Evolutionary conservation across 2,329 filamentous ascomycete genomes (phyloP).

Genomic region (Acarospora socialis): DNA sequence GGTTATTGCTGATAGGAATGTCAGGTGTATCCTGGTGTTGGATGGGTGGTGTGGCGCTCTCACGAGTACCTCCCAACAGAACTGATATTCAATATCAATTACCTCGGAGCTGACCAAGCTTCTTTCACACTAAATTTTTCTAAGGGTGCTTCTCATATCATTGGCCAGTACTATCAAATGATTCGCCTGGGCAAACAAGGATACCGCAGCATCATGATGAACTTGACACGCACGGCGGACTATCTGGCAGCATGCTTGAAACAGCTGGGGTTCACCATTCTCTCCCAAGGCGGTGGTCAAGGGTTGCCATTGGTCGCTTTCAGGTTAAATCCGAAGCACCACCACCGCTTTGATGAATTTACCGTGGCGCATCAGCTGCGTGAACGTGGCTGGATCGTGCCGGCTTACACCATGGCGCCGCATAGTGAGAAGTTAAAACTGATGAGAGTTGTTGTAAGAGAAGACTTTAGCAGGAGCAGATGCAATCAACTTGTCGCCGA

Average conservation of each 20-base stretch:
- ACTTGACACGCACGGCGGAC: slow-evolving; percentile 78
- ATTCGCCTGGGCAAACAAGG: slow-evolving; percentile 88
- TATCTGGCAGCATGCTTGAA: slow-evolving; percentile 65
- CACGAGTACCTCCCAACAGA: slow-evolving; percentile 76
- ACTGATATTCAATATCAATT: slow-evolving; percentile 98
- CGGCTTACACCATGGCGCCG: slow-evolving; percentile 94
- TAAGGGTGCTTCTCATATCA: slow-evolving; percentile 86
- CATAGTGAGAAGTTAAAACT: slow-evolving; percentile 74
- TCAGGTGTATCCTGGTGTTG: slow-evolving; percentile 74
- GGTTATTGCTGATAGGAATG: slow-evolving; percentile 35
- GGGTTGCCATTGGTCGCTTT: slow-evolving; percentile 87
- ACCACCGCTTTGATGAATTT: slow-evolving; percentile 57
- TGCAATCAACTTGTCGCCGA: slow-evolving; percentile 68
- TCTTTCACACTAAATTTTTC: slow-evolving; percentile 97
- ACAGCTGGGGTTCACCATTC: slow-evolving; percentile 68
- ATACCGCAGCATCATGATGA: slow-evolving; percentile 86
- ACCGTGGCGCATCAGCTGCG: slow-evolving; percentile 72
- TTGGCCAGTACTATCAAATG: slow-evolving; percentile 94
- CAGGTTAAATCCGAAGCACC: slow-evolving; percentile 48
- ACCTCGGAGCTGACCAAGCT: slow-evolving; percentile 85
- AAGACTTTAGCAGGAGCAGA: slow-evolving; percentile 73
- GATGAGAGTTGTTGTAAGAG: slow-evolving; percentile 80
- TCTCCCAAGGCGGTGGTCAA: slow-evolving; percentile 63
- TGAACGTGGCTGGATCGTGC: slow-evolving; percentile 80
- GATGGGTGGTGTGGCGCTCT: slow-evolving; percentile 82